phyloP scores from a whole-genome alignment of 2,329 filamentous ascomycete genomes.

The Verticillium albo-atrum region DNA sequence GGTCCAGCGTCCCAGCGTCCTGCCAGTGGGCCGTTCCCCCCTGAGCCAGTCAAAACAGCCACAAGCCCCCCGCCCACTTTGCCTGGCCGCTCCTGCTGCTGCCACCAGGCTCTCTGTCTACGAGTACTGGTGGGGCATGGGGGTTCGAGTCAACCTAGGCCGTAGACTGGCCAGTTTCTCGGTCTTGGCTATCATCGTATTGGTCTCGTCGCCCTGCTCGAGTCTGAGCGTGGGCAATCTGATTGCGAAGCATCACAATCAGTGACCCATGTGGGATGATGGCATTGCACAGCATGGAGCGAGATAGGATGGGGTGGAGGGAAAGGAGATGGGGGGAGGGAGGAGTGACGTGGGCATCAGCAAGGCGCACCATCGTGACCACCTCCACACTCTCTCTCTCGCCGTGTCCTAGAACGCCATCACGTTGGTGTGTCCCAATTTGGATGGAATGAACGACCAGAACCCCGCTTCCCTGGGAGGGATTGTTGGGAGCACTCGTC shows the following conservation, averaged over 20 bases:
- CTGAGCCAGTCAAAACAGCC: not conserved
- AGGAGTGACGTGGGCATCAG: not conserved
- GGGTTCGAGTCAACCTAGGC: not conserved
- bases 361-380: not conserved
- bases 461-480: not conserved
- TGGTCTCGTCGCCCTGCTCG: not conserved
- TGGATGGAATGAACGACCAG: not conserved
- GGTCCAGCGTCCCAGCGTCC: no score
- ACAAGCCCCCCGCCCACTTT: not conserved
- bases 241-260: not conserved
- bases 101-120: not conserved
- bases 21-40: not conserved
- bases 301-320: not conserved
- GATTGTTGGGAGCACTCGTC: not conserved
- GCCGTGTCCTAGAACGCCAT: not conserved
- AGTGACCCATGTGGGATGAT: not conserved
- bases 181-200: not conserved
- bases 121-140: not conserved
- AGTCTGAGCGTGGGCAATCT: not conserved
- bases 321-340: not conserved
- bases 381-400: not conserved
- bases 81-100: not conserved
- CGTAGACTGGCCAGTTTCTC: not conserved
- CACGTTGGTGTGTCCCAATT: not conserved
- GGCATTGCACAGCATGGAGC: not conserved